These are phyloP conservation scores for Lodderomyces margitis DNA, from an alignment of 1,139 yeast genomes.

Conservation along the genomic window DNA sequence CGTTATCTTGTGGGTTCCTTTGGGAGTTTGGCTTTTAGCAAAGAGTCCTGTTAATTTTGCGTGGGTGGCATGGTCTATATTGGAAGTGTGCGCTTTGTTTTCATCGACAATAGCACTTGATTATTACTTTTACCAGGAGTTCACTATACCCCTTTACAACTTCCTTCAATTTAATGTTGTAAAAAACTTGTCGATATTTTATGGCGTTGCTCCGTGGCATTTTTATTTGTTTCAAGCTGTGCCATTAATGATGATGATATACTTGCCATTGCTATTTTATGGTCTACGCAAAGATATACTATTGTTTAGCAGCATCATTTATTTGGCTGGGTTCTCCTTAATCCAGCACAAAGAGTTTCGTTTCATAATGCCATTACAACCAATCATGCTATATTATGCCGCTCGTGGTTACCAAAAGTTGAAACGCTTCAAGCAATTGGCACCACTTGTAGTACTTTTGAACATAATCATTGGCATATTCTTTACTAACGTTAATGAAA, in stretches of 20 bases:
- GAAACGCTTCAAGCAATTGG: constrained; percentile 4
- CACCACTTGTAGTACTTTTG: constrained; percentile 22
- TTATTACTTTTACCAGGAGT: constrained; percentile 53
- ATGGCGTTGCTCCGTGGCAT: constrained; percentile 84
- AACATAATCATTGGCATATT: constrained; percentile 49
- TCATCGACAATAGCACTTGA: constrained; percentile 48
- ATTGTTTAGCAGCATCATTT: constrained; percentile 84
- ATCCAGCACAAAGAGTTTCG: constrained; percentile 88
- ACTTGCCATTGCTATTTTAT: constrained; percentile 52
- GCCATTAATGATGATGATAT: constrained; percentile 70
- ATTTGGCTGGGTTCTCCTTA: constrained; percentile 49
- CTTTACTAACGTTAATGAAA: constrained; percentile 69
- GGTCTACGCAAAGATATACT: constrained; percentile 44
- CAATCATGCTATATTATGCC: constrained; percentile 37
- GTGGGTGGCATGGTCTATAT: constrained; percentile 15
- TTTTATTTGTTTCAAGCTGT: constrained; percentile 81
- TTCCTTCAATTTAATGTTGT: constrained; percentile 77
- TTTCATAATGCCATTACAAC: constrained; percentile 84
- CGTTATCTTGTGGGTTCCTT: constrained; percentile 64
- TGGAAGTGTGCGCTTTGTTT: constrained; percentile 25
- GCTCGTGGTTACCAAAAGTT: constrained; percentile 13
- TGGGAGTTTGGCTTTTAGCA: constrained; percentile 40
- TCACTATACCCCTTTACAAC: constrained; percentile 63
- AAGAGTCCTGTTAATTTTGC: constrained; percentile 6
- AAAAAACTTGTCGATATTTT: constrained; percentile 72